Evolutionary conservation across 75 land plant genomes (phyloP), one percentile per base, ranked within the genome.

Genomic region (Cunninghamia lanceolata): DNA sequence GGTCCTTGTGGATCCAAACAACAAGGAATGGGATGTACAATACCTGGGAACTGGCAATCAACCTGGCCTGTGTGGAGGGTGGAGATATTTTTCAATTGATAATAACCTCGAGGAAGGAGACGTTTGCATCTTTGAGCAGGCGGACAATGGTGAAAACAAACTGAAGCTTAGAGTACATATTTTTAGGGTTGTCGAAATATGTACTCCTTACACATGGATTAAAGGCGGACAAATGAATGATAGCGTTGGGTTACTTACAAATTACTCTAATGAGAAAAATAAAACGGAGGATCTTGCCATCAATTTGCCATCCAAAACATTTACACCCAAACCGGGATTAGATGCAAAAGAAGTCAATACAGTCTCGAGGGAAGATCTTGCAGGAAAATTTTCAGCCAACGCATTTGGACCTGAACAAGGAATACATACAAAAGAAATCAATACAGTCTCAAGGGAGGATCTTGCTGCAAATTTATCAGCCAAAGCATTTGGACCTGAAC

Each of bases 41-140:
- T 83, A 83, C 54, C 66, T 83, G 36, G 84, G 84, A 17, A 16
- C 19, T 83, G n/a, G 4, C 25, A 59, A 39, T 16, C 21, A 14
- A 1, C 39, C 39, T 53, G 84, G 84, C 11, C 25, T 83, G 14
- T 32, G 66, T 54, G 84, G 63, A 54, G 87, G 87, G 17, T 87
- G 88, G 88, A 86, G 66, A 32, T 71, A 17, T 43, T 87, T 87
- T 75, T 75, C 88, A 74, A 9, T 87, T 9, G 81, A 66, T 38
- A 46, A 87, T 87, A 86, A 71, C 32, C 59, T 87, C 0, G 88
- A 87, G 46, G 88, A 86, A 38, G 88, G 88, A 15, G 88, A 87
- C 78, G 88, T 87, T 17, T 87, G 88, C 50, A 76, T 87, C 32
- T 87, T 87, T 52, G 88, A 87, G 81, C 88, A 70, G 82, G 28